These are phyloP conservation scores for Hypoxylon subgilvum DNA, from an alignment of 495 filamentous ascomycete species.

Conservation along the genomic window DNA sequence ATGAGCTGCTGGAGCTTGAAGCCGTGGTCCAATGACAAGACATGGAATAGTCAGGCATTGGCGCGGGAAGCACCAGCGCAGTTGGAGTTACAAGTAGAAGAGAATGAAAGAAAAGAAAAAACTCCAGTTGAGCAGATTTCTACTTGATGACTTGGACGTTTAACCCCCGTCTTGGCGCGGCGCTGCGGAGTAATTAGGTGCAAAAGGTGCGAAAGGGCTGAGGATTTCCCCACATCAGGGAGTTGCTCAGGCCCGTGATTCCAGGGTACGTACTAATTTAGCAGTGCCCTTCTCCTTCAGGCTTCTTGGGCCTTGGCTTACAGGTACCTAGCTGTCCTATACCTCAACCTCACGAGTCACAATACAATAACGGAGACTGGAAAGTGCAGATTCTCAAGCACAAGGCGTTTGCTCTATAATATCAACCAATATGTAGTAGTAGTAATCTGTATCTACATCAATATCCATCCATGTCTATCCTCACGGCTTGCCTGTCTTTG, in stretches of 20 bases:
- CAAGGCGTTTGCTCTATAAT: neutral
- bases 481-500: constrained; percentile 5
- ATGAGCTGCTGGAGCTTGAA: constrained; percentile 23
- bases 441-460: neutral
- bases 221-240: constrained; percentile 18
- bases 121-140: too few relatives aligned
- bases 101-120: too few relatives aligned
- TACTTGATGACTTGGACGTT: constrained; percentile 13
- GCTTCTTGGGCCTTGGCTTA: neutral
- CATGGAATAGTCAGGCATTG: constrained; percentile 26
- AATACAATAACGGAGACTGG: neutral
- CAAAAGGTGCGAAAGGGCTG: constrained; percentile 26
- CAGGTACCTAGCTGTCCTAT: neutral
- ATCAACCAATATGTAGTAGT: neutral
- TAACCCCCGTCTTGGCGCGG: constrained; percentile 34
- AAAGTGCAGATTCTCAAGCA: constrained; percentile 17
- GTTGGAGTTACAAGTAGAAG: constrained; percentile 22
- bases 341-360: neutral
- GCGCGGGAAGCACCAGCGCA: constrained; percentile 19
- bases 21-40: constrained; percentile 25
- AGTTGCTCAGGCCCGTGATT: constrained; percentile 29
- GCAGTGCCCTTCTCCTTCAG: constrained; percentile 10
- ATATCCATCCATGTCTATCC: neutral
- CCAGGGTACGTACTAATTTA: constrained; percentile 18
- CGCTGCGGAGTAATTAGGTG: constrained; percentile 26